These are phyloP conservation scores for Scortechinia acanthostroma DNA, from an alignment of 2,329 filamentous ascomycete genomes.

Conservation along the genomic window DNA sequence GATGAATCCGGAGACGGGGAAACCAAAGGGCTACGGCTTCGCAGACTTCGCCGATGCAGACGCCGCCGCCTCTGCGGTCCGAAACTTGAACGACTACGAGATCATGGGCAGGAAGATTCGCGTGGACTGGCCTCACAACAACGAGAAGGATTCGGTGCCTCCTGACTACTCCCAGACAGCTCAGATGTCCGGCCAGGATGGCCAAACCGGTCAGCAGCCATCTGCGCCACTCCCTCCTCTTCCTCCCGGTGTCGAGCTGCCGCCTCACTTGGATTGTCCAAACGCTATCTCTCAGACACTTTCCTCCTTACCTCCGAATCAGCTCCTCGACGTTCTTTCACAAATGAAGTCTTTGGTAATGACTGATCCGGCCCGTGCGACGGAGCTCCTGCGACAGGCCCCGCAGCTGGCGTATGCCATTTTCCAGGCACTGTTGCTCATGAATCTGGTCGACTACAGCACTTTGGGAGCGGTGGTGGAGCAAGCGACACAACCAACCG, in stretches of 20 bases:
- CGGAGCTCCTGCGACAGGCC: constrained; percentile 52
- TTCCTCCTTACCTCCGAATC: constrained; percentile 48
- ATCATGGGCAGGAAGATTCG: constrained; percentile 61
- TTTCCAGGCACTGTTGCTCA: constrained; percentile 64
- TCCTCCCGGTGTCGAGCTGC: constrained; percentile 51
- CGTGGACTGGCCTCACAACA: constrained; percentile 66
- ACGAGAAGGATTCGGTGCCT: constrained; percentile 44
- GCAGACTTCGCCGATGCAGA: constrained; percentile 63
- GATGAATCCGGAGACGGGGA: constrained; percentile 63
- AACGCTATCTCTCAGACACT: constrained; percentile 64
- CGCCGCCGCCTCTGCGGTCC: constrained; percentile 61
- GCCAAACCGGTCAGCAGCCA: constrained; percentile 15
- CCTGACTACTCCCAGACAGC: constrained; percentile 28
- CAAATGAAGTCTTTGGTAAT: constrained; percentile 62
- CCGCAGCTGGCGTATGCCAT: constrained; percentile 66
- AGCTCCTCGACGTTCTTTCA: constrained; percentile 60
- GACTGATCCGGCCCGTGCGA: constrained; percentile 53
- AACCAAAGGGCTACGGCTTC: constrained; percentile 65
- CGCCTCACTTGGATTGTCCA: constrained; percentile 53
- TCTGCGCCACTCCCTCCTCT: constrained; percentile 44
- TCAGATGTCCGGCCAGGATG: constrained; percentile 3
- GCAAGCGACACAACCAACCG: constrained; percentile 31
- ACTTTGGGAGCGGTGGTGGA: constrained; percentile 54
- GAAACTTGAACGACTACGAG: constrained; percentile 64
- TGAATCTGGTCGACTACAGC: constrained; percentile 59